Evolutionary conservation across 2,329 filamentous ascomycete species (phyloP).

Genomic region (Claviceps africana): DNA sequence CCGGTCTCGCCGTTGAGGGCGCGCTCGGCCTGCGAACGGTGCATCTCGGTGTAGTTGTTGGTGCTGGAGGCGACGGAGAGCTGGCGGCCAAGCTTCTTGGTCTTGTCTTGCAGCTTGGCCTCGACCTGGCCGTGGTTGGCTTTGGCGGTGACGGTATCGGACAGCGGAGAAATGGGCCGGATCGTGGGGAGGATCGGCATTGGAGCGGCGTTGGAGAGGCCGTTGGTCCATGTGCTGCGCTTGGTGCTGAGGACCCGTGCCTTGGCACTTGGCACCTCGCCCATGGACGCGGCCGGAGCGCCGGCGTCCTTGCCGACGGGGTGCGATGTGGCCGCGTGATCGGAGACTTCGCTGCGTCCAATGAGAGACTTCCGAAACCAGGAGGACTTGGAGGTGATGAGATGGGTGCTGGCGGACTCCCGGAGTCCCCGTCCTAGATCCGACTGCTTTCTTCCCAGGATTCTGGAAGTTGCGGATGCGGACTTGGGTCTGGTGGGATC

Average conservation of each 20-base stretch:
- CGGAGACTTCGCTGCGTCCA: conserved; percentile 56
- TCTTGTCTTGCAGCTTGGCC: conserved; percentile 37
- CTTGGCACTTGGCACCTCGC: conserved; percentile 23
- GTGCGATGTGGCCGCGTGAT: conserved; percentile 35
- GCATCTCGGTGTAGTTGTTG: conserved; percentile 82
- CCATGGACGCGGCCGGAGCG: conserved; percentile 15
- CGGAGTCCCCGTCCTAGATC: conserved; percentile 58
- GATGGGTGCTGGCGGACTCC: conserved; percentile 38
- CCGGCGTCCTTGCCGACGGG: conserved; percentile 32
- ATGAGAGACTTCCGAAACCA: conserved; percentile 97
- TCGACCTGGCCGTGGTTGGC: conserved; percentile 54
- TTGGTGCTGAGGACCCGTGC: conserved; percentile 47
- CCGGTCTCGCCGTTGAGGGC: conserved; percentile 72
- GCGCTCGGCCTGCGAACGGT: conserved; percentile 81
- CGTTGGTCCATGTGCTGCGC: conserved; percentile 87
- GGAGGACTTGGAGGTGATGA: conserved; percentile 69
- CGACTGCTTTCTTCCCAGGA: conserved; percentile 81
- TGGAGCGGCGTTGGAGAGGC: conserved; percentile 63
- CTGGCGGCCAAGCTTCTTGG: conserved; percentile 90
- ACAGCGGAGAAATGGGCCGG: conserved; percentile 88
- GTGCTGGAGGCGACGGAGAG: conserved; percentile 82
- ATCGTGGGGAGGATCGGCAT: conserved; percentile 96
- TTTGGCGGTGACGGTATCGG: conserved; percentile 81
- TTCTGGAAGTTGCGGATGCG: conserved; percentile 68
- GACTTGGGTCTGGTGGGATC: conserved; percentile 90